Conservation (phyloP, 2,329 filamentous ascomycete genomes). For the Aspergillus nomiae region DNA sequence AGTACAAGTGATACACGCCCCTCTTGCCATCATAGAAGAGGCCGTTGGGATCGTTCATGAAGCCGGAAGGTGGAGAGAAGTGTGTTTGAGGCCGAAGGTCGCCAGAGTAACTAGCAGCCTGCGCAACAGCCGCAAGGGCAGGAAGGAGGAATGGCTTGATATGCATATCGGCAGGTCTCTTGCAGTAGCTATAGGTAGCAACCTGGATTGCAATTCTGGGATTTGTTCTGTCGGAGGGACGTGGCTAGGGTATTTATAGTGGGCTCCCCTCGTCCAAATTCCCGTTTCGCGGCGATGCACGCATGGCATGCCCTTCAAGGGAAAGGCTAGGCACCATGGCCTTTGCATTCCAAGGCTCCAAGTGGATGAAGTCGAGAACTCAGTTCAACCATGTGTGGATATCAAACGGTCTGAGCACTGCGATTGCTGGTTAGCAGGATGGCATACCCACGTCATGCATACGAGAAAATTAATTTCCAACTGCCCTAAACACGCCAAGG, state of each 20-base stretch:
- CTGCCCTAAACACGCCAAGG: neutral
- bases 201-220: neutral
- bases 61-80: conserved; percentile 31
- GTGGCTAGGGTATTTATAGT: neutral
- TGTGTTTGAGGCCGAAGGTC: conserved; percentile 34
- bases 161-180: conserved; percentile 4
- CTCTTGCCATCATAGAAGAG: conserved; percentile 58
- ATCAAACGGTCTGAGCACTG: neutral
- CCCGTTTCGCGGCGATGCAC: neutral
- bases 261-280: neutral
- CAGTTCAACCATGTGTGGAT: neutral
- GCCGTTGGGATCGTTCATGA: conserved; percentile 65
- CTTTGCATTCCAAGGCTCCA: neutral
- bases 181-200: neutral
- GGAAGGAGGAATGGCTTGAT: neutral
- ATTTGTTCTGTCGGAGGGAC: neutral
- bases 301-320: neutral
- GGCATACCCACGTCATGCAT: neutral
- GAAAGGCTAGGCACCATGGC: neutral
- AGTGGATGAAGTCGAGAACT: neutral
- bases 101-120: conserved; percentile 17
- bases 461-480: neutral
- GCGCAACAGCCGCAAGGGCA: conserved; percentile 4
- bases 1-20: conserved; percentile 65
- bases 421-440: neutral